These are phyloP conservation scores for Galeopsis tetrahit DNA, from an alignment of 257 asterid genomes.

Conservation along the genomic window DNA sequence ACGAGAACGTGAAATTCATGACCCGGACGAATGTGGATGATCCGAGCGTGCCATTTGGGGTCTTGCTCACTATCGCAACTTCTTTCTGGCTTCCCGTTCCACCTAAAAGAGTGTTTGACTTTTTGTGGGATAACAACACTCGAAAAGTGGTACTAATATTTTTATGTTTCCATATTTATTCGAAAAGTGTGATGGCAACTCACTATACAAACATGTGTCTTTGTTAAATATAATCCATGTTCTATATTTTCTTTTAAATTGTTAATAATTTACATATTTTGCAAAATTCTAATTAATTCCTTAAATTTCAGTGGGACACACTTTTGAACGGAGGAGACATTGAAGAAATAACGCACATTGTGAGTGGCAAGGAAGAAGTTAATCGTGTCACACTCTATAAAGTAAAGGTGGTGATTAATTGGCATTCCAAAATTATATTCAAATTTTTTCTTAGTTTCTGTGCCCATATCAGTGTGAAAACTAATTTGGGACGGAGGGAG, in stretches of 20 bases:
- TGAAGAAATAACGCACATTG: constrained; percentile 41
- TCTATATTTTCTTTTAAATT: not conserved
- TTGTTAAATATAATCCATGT: not conserved
- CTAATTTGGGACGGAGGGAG: not conserved
- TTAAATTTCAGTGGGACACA: constrained; percentile 49
- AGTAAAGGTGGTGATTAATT: constrained; percentile 40
- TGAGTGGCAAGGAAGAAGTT: constrained; percentile 40
- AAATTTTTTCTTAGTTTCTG: no score
- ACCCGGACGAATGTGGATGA: constrained; percentile 46
- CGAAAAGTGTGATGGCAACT: no score
- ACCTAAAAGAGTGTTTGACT: constrained; percentile 43
- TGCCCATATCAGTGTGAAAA: no score
- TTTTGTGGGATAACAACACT: constrained; percentile 28
- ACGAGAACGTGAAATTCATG: constrained; percentile 41
- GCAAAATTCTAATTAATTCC: not conserved
- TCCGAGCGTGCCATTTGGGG: constrained; percentile 39
- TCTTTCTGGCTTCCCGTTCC: constrained; percentile 56
- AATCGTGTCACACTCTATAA: constrained; percentile 42
- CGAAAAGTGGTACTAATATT: constrained; percentile 42
- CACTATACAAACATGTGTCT: no score
- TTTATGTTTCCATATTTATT: not conserved
- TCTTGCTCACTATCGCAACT: constrained; percentile 40
- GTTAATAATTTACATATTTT: not conserved
- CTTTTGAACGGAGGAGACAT: constrained; percentile 38
- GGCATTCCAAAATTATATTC: no score